Conservation (phyloP, 768 basidiomycete genomes). For the Amanita molliuscula region DNA sequence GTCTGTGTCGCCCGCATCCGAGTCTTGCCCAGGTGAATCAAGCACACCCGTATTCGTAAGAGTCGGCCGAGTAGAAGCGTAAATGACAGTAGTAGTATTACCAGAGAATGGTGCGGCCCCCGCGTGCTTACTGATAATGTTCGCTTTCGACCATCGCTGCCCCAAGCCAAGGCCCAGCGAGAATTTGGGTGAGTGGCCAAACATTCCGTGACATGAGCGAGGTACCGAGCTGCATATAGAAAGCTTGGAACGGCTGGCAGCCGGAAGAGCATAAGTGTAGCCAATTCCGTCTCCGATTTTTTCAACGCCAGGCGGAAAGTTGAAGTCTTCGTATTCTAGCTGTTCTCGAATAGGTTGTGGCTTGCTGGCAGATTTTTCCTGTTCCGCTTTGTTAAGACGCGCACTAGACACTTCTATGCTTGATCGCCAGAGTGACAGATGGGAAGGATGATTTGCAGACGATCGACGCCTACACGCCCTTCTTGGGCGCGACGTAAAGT, state of each 20-base stretch:
- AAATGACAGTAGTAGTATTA: conserved; percentile 1
- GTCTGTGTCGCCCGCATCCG: conserved; percentile 1
- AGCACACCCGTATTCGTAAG: conserved; percentile 3
- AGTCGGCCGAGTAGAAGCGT: background rate
- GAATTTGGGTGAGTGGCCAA: conserved; percentile 8
- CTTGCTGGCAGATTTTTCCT: background rate
- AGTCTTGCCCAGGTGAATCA: conserved; percentile 13
- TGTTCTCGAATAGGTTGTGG: background rate
- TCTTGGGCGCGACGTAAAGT: conserved; percentile 17
- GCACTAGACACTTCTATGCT: conserved; percentile 3
- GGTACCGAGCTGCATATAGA: conserved; percentile 18
- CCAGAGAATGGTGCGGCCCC: background rate
- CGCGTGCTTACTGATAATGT: background rate
- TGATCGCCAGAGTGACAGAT: conserved; percentile 1
- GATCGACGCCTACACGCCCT: conserved; percentile 30
- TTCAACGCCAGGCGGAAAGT: conserved; percentile 35
- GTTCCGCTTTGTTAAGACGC: background rate
- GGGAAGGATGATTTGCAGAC: conserved; percentile 10
- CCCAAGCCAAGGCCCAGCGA: conserved; percentile 10
- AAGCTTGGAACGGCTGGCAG: conserved; percentile 15
- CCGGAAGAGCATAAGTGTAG: conserved; percentile 19
- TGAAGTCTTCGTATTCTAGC: conserved; percentile 11
- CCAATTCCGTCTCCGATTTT: conserved; percentile 45
- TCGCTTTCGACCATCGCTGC: conserved; percentile 7
- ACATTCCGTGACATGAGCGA: conserved; percentile 14